A percentile compares a stretch with the other conserved stretches of the same genome.
Evolutionary conservation across 148 eudicot genomes (phyloP).

Genomic region (Heliosperma pusillum): DNA sequence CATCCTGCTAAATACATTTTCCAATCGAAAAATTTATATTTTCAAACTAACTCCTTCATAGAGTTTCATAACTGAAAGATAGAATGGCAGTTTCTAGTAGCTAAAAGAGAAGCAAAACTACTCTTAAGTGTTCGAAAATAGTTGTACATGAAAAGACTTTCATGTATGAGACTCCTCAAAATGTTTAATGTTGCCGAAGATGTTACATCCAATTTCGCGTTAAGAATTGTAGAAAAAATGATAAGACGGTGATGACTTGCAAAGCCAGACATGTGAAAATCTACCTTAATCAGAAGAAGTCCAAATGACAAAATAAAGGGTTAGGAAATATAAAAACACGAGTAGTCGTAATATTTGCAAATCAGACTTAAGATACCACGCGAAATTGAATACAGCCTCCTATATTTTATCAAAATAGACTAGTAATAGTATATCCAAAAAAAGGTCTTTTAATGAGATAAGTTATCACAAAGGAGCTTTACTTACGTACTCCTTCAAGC

Average conservation of each 20-base stretch:
- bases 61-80: neutral
- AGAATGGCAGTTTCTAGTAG: too few species aligned
- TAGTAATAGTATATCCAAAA: neutral
- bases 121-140: neutral
- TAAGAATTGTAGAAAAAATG: neutral
- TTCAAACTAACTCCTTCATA: neutral
- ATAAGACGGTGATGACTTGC: neutral
- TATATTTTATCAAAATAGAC: slow-evolving; percentile 11
- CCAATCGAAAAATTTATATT: too few species aligned
- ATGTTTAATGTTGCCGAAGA: too few species aligned
- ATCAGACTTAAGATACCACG: neutral
- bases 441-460: slow-evolving; percentile 7
- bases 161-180: too few species aligned
- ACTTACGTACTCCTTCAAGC: neutral
- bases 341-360: neutral
- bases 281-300: neutral
- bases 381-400: slow-evolving; percentile 11
- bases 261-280: neutral
- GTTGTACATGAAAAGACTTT: too few species aligned
- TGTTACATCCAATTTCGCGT: neutral
- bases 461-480: neutral
- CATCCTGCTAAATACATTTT: neutral
- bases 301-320: neutral
- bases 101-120: neutral
- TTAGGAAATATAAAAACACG: neutral